Conservation (phyloP, 305 asterid species). For the Galium porrigens region DNA sequence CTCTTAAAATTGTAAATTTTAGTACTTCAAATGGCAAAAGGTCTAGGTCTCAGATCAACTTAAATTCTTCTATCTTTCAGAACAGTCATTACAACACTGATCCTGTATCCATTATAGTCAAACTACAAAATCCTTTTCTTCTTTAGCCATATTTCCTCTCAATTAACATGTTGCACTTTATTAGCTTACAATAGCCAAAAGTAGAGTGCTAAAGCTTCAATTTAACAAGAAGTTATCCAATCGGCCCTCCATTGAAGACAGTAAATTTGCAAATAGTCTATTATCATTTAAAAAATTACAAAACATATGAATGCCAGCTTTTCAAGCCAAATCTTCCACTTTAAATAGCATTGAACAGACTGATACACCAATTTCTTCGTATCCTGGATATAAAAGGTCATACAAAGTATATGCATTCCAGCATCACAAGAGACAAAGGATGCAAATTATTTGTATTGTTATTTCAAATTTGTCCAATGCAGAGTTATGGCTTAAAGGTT, state of each 20-base stretch:
- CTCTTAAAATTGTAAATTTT: not conserved
- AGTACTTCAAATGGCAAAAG: not conserved
- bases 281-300: not conserved
- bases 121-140: not conserved
- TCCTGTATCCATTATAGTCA: not conserved
- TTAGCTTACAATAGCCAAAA: not conserved
- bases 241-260: not conserved
- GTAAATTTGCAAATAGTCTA: not conserved
- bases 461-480: not conserved
- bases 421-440: not conserved
- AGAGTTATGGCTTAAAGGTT: not conserved
- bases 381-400: not conserved
- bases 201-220: not conserved
- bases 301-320: not conserved
- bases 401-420: not conserved
- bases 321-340: not conserved
- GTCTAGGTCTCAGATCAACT: not conserved
- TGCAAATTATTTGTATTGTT: not conserved
- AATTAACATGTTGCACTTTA: not conserved
- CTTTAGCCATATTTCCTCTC: not conserved
- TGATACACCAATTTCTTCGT: not conserved
- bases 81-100: not conserved
- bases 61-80: not conserved
- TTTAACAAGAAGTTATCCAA: not conserved
- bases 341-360: not conserved